Evolutionary conservation across 169 alveolate genomes (phyloP), one percentile per base, ranked within the genome.

Genomic region (Theileria parva): DNA sequence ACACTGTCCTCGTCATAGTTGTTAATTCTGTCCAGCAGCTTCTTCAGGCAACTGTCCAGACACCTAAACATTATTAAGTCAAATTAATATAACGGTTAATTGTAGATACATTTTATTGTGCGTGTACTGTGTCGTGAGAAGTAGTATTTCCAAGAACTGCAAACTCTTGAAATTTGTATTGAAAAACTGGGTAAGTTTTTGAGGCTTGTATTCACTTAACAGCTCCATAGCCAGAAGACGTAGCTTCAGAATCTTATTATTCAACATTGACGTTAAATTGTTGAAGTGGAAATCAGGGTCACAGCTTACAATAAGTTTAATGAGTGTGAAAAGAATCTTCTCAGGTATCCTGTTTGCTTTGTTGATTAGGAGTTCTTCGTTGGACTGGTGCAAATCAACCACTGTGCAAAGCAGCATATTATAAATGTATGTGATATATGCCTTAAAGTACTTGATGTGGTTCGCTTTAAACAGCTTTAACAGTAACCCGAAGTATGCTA

Each of bases 111-210:
- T 23, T 15, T 28, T 23, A 39, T 63, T 63, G 27, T 63, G 71
- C 12, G 71, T 63, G 32, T 63, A 63, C 3, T 63, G 25, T 7
- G 71, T 63, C 7, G 71, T 28, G 27, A 63, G 71, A 21, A 63
- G 25, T 15, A 21, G 27, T 63, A 63, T 63, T 21, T 63, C 71
- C 39, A 25, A 13, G 50, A 2, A 21, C 21, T 30, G 53, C 50
- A n/a, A 13, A 34, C 50, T 21, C 19, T 6, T 15, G 71, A 21
- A 3, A 21, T 21, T 63, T 48, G 1, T 63, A 39, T 21, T 63
- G 71, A 63, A 63, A 21, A 27, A 63, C 39, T 63, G 71, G 0
- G 32, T 1, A 2, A 63, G 51, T 39, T 21, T 63, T 32, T 63
- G 71, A 1, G 32, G 25, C 19, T 63, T 21, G 51, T 63, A 63